Evolutionary conservation across 2,329 filamentous ascomycete genomes (phyloP).

Genomic region (Cadophora malorum): DNA sequence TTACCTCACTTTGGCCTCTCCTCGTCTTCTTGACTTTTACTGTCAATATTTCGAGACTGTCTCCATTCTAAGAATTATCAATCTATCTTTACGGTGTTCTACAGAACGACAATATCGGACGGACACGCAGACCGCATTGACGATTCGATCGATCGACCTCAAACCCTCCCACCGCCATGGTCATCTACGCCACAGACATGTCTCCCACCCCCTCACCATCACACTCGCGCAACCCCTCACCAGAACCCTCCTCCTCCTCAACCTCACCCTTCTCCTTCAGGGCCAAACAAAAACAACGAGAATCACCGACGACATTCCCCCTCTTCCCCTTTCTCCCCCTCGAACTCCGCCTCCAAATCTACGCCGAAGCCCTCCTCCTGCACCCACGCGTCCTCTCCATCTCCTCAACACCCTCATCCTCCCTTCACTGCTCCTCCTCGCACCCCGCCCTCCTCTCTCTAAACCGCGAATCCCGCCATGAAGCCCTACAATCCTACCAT

Average conservation of each 20-base stretch:
- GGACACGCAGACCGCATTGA: neutral
- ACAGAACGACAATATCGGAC: neutral
- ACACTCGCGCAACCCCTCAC: neutral
- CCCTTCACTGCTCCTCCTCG: neutral
- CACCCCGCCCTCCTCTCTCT: constrained; percentile 11
- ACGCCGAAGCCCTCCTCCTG: constrained; percentile 1
- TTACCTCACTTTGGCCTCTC: neutral
- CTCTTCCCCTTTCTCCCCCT: constrained; percentile 12
- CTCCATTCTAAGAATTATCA: neutral
- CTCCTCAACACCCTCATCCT: neutral
- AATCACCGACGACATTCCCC: neutral
- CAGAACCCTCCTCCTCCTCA: neutral
- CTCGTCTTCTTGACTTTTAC: neutral
- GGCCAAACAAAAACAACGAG: neutral
- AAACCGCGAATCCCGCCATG: constrained; percentile 12
- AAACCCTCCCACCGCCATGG: neutral
- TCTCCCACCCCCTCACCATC: constrained; percentile 5
- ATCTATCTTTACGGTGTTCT: neutral
- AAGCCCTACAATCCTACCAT: constrained; percentile 9
- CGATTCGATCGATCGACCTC: neutral
- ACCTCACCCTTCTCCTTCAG: neutral
- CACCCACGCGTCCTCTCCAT: constrained; percentile 17
- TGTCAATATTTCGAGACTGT: neutral
- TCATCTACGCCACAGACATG: constrained; percentile 14
- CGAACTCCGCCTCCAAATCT: constrained; percentile 20